Evolutionary conservation across 164 flowering plant species (phyloP).

Genomic region (Amborella trichopoda): DNA sequence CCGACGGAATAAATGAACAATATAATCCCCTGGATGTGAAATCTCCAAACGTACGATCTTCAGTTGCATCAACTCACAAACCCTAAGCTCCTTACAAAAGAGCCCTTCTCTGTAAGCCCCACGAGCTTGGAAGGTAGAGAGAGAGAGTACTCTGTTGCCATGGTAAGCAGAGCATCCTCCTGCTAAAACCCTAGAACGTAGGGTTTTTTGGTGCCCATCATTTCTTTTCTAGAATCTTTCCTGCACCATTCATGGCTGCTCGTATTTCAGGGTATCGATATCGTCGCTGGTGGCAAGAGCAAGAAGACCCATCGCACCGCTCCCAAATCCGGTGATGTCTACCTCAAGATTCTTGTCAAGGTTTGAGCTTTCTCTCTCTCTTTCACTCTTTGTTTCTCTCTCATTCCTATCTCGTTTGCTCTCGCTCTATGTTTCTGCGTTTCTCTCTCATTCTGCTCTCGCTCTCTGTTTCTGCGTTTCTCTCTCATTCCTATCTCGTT

Average conservation of each 20-base stretch:
- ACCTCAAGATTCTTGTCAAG: slow-evolving; percentile 15
- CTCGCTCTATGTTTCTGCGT: not conserved
- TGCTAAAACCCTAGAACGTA: no score
- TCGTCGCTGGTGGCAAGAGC: slow-evolving; percentile 30
- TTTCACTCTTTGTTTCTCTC: not conserved
- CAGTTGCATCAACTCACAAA: no score
- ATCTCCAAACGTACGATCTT: no score
- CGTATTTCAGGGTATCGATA: slow-evolving; percentile 11
- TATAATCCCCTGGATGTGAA: no score
- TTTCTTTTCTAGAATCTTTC: no score
- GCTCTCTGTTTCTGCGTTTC: not conserved
- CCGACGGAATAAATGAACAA: no score
- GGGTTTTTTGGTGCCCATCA: no score
- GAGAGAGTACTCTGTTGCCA: no score
- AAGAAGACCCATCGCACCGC: slow-evolving; percentile 12
- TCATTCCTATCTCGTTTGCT: not conserved
- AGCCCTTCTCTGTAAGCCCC: no score
- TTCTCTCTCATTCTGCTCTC: not conserved
- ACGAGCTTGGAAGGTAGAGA: no score
- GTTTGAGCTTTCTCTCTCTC: not conserved
- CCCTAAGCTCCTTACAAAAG: no score
- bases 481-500: not conserved
- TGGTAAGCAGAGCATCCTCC: no score
- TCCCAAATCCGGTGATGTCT: slow-evolving; percentile 12
- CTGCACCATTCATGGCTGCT: not conserved